phyloP scores from a whole-genome alignment of 257 asterid species.

The Orobanche coerulescens region DNA sequence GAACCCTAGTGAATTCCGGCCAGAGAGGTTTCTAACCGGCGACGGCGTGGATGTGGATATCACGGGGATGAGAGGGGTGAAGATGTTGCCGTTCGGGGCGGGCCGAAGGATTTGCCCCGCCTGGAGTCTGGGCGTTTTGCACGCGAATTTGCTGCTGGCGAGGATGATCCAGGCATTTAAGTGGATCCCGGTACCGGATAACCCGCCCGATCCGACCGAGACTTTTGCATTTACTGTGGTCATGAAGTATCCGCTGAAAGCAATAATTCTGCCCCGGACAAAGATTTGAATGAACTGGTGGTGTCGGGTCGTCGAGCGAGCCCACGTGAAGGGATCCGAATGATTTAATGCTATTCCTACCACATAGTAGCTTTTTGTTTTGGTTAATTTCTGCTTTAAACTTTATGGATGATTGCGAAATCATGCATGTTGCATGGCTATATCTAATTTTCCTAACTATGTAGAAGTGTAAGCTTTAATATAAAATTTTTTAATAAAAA shows the following conservation, averaged over 20 bases:
- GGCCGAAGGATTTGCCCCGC: slow-evolving; percentile 97
- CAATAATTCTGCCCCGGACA: slow-evolving; percentile 64
- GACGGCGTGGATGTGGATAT: slow-evolving; percentile 87
- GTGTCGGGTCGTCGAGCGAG: not conserved
- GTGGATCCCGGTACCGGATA: slow-evolving; percentile 73
- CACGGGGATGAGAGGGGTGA: slow-evolving; percentile 74
- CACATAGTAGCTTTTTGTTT: not conserved
- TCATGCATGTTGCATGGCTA: too few species aligned
- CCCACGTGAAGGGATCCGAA: slow-evolving; percentile 23
- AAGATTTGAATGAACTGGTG: slow-evolving; percentile 27
- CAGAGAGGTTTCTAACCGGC: slow-evolving; percentile 75
- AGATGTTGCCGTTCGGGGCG: slow-evolving; percentile 90
- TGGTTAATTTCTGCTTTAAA: not conserved
- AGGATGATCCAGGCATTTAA: slow-evolving; percentile 75
- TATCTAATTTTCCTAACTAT: too few species aligned
- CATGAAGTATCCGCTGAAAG: slow-evolving; percentile 87
- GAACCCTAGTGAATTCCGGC: slow-evolving; percentile 57
- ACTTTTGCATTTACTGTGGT: slow-evolving; percentile 82
- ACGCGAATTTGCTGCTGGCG: slow-evolving; percentile 59
- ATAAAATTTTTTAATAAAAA: too few species aligned
- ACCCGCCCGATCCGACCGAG: slow-evolving; percentile 88
- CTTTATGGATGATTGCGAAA: not conserved
- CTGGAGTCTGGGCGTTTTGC: slow-evolving; percentile 75
- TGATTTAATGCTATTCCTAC: not conserved
- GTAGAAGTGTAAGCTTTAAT: too few species aligned